phyloP scores from a whole-genome alignment of 169 alveolate species.

The Plasmodium knowlesi region DNA sequence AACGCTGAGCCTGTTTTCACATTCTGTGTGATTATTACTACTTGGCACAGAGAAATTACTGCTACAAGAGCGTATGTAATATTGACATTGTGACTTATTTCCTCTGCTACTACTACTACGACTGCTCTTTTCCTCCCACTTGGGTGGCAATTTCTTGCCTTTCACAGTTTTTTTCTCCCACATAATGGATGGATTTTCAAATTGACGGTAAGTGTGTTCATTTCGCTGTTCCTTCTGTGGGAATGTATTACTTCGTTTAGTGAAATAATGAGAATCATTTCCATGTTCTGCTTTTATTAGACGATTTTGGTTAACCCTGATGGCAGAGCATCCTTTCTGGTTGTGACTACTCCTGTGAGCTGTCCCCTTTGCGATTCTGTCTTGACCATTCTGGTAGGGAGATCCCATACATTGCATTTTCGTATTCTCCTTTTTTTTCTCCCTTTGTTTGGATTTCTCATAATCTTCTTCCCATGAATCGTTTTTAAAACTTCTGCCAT shows the following conservation, averaged over 20 bases:
- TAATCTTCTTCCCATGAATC: not conserved
- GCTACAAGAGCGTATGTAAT: slow-evolving; percentile 1
- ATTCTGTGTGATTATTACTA: not conserved
- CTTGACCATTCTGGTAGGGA: not conserved
- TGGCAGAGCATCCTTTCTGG: not conserved
- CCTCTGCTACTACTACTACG: not conserved
- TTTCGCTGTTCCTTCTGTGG: not conserved
- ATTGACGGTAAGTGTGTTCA: not conserved
- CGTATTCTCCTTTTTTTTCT: not conserved
- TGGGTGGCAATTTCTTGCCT: slow-evolving; percentile 3
- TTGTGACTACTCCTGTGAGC: not conserved
- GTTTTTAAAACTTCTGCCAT: not conserved
- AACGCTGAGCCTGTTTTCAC: not conserved
- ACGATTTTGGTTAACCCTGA: not conserved
- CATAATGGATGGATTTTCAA: not conserved
- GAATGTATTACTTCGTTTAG: not conserved
- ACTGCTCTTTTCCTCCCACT: not conserved
- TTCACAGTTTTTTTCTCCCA: not conserved
- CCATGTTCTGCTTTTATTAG: not conserved
- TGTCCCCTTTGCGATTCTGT: not conserved
- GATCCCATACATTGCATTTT: not conserved
- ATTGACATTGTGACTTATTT: not conserved
- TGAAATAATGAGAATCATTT: not conserved
- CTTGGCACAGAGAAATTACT: not conserved
- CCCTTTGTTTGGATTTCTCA: not conserved